A percentile compares a stretch with the other conserved stretches of the same genome.
Evolutionary conservation across 257 asterid genomes (phyloP).

Genomic region (Petunia secreta): DNA sequence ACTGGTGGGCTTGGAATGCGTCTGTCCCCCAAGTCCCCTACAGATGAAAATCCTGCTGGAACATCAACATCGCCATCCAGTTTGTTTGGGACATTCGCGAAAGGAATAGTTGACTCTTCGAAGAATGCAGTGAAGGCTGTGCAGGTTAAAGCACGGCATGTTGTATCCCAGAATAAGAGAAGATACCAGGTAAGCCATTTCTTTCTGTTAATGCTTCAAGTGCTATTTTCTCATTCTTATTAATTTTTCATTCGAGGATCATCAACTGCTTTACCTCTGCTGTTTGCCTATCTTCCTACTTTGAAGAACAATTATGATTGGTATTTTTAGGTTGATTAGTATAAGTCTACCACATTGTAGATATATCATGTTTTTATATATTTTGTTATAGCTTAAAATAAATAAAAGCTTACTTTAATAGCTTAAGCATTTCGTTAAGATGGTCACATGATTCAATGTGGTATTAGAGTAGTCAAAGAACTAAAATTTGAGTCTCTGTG

Average conservation of each 20-base stretch:
- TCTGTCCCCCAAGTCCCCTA: slow-evolving; percentile 77
- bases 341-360: neutral
- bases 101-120: slow-evolving; percentile 92
- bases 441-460: neutral
- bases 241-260: neutral
- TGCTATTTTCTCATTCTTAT: slow-evolving; percentile 10
- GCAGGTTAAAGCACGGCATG: slow-evolving; percentile 98
- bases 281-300: slow-evolving; percentile 5
- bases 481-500: neutral
- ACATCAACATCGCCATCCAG: slow-evolving; percentile 69
- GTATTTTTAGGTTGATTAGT: slow-evolving; percentile 20
- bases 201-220: neutral
- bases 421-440: neutral
- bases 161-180: slow-evolving; percentile 95
- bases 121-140: slow-evolving; percentile 97
- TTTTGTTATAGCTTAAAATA: neutral
- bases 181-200: slow-evolving; percentile 82
- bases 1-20: slow-evolving; percentile 84
- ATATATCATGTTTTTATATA: neutral
- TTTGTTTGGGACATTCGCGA: slow-evolving; percentile 80
- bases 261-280: neutral
- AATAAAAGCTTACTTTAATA: neutral
- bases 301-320: neutral
- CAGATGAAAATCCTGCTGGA: slow-evolving; percentile 62
- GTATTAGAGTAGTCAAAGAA: neutral